phyloP scores from a whole-genome alignment of 2,329 filamentous ascomycete species.

The Claviceps sp. region DNA sequence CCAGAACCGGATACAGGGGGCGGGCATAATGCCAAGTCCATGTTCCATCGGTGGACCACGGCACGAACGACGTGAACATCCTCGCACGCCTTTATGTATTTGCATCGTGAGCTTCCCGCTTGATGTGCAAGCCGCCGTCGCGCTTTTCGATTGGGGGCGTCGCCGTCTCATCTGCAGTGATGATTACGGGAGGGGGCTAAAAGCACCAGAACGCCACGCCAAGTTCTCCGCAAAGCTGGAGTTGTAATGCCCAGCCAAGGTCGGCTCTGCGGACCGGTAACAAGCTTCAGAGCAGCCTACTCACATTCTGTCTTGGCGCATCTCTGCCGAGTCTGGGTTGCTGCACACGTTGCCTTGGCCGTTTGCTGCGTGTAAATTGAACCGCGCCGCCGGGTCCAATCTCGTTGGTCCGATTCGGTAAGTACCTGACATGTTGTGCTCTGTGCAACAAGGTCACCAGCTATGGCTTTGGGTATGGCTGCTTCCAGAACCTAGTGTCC shows the following conservation, averaged over 20 bases:
- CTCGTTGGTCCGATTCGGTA: neutral
- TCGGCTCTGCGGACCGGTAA: neutral
- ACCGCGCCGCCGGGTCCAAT: neutral
- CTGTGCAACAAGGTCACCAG: too few relatives aligned
- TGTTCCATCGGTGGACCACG: too few relatives aligned
- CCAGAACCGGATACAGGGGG: neutral
- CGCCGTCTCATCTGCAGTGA: neutral
- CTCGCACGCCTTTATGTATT: neutral
- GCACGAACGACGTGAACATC: neutral
- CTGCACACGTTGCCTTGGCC: neutral
- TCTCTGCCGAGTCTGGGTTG: neutral
- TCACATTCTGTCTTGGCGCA: neutral
- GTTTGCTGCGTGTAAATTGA: neutral
- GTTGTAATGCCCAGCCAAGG: neutral
- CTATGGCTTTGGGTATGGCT: neutral
- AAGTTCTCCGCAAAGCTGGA: neutral
- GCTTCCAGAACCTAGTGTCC: neutral
- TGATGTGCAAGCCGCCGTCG: neutral
- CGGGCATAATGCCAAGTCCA: too few relatives aligned
- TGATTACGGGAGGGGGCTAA: conserved; percentile 1
- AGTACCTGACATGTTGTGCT: neutral
- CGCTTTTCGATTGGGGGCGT: neutral
- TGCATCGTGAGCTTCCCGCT: too few relatives aligned
- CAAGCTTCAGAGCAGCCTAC: neutral
- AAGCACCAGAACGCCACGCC: neutral